Evolutionary conservation across 176 grass and related monocot genomes (phyloP).

Genomic region (Cymbopogon citratus): DNA sequence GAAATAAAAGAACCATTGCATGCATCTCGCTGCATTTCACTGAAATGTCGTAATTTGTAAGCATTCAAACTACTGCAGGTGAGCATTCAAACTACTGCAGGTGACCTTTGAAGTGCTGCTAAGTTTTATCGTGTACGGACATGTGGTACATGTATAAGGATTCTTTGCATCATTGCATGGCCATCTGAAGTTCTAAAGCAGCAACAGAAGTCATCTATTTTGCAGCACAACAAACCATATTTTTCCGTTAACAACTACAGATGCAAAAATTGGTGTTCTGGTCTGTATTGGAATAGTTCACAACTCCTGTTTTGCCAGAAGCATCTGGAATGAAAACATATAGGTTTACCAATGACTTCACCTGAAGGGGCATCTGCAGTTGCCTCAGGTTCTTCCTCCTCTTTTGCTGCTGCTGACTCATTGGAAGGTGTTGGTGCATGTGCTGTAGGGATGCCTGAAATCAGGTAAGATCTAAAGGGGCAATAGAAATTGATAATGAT

Average conservation of each 20-base stretch:
- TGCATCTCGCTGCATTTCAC: background rate
- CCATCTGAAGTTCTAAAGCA: background rate
- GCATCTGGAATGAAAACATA: slow-evolving; percentile 2
- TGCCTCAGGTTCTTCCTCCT: background rate
- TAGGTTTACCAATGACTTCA: slow-evolving; percentile 18
- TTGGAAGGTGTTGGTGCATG: slow-evolving; percentile 2
- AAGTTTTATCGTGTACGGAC: background rate
- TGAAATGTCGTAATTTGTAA: background rate
- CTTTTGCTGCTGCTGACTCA: background rate
- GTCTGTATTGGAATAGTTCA: slow-evolving; percentile 15
- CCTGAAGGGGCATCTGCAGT: slow-evolving; percentile 27
- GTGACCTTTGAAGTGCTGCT: background rate
- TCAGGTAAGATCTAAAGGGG: background rate
- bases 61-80: background rate
- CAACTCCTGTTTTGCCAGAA: background rate
- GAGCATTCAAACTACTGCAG: background rate
- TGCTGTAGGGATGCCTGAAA: slow-evolving; percentile 7
- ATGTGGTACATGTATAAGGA: background rate
- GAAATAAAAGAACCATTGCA: background rate
- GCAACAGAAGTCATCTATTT: background rate
- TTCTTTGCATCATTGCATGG: background rate
- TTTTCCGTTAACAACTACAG: background rate
- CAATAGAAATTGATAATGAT: background rate
- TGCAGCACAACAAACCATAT: background rate
- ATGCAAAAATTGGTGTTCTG: background rate